Conservation (phyloP, 306 rosid species). For the Begonia fuchsioides region DNA sequence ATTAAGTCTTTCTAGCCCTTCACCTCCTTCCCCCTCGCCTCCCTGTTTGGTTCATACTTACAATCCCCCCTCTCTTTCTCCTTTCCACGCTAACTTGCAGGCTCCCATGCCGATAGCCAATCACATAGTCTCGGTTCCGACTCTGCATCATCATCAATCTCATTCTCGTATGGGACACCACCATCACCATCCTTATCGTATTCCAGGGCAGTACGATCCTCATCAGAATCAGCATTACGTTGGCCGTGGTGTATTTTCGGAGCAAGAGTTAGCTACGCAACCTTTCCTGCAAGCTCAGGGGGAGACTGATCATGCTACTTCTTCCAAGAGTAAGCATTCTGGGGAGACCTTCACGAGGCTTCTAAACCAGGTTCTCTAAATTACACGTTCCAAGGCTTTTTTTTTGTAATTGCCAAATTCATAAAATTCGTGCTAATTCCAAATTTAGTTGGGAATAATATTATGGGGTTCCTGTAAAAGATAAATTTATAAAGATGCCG, state of each 20-base stretch:
- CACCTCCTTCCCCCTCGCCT: slow-evolving; percentile 33
- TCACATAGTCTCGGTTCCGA: slow-evolving; percentile 29
- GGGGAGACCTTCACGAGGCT: slow-evolving; percentile 61
- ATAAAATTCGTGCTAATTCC: no score
- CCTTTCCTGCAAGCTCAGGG: slow-evolving; percentile 23
- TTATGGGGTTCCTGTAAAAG: no score
- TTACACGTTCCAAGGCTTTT: slow-evolving; percentile 3
- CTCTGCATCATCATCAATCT: slow-evolving; percentile 30
- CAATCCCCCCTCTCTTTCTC: slow-evolving; percentile 26
- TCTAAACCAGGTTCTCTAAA: slow-evolving; percentile 51
- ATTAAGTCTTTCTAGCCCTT: slow-evolving; percentile 22
- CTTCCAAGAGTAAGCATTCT: slow-evolving; percentile 44
- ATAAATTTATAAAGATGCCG: no score
- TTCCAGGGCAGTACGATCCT: slow-evolving; percentile 39
- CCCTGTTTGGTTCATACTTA: slow-evolving; percentile 27
- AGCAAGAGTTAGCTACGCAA: slow-evolving; percentile 27
- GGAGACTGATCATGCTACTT: slow-evolving; percentile 31
- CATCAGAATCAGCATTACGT: slow-evolving; percentile 29
- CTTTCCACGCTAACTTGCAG: slow-evolving; percentile 47
- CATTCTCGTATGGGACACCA: slow-evolving; percentile 8
- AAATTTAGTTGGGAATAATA: no score
- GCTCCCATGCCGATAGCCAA: slow-evolving; percentile 26
- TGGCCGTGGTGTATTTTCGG: slow-evolving; percentile 19
- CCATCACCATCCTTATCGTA: slow-evolving; percentile 21
- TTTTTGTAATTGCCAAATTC: not conserved